Evolutionary conservation across 2,329 filamentous ascomycete species (phyloP), one percentile per base, ranked within the genome.

Genomic region (Davidsoniella eucalypti): DNA sequence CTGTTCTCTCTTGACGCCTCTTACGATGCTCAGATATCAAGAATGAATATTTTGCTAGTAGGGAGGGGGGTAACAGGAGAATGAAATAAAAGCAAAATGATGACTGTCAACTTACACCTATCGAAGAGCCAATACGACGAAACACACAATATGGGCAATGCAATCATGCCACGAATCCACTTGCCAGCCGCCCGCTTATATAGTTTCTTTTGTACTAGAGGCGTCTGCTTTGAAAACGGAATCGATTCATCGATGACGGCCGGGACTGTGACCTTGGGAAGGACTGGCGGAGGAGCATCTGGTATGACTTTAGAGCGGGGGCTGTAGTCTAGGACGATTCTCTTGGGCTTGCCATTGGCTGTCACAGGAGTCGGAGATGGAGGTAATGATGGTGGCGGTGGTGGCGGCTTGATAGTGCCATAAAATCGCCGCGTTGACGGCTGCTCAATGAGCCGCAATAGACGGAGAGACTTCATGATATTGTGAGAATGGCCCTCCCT

Each of bases 121-220:
- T 50, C 48, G 40, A 39, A 50, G 41, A 50, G 48, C 51, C 43
- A 53, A 36, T 53, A 50, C 29, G 47, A 53, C 16, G 47, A 50
- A n/a, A 50, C 39, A 41, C 40, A 48, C 7, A 53, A 42, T 23
- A 53, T 50, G 1, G 51, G 51, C 33, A 46, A 23, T 29, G 51
- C 48, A 33, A 53, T 44, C 33, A 50, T 50, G 10, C 48, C 44
- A 16, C 51, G 47, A 29, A 49, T 53, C 51, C 51, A 53, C 23
- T 44, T 40, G 14, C 51, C 48, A 26, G 47, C 44, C 10, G 47
- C 51, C 18, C 50, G 44, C 16, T 47, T 53, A 40, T 53, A 53
- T 42, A 53, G 50, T 26, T 44, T 44, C 39, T 53, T 49, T 38
- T 50, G 48, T 21, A 50, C 51, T 23, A 50, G 43, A 4, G 40